Conservation (phyloP, 2,329 filamentous ascomycete species). For the Purpureocillium takamizusanense region DNA sequence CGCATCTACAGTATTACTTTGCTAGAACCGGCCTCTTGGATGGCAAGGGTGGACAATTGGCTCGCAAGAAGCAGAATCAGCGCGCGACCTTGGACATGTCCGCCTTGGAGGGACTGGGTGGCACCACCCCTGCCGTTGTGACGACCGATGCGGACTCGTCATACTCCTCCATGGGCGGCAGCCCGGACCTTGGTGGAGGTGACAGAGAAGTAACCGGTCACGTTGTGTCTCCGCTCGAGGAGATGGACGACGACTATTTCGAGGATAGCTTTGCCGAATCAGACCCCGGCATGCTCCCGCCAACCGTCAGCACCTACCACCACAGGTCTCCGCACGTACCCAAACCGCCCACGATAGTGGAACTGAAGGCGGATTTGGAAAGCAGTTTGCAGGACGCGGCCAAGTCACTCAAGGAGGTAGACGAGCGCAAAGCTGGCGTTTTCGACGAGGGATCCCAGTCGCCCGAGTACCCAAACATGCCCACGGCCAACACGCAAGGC, state of each 20-base stretch:
- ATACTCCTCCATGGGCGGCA: constrained; percentile 50
- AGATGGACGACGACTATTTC: constrained; percentile 35
- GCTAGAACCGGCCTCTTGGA: constrained; percentile 88
- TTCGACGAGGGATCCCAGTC: constrained; percentile 17
- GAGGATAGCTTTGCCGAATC: constrained; percentile 52
- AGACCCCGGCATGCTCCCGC: constrained; percentile 80
- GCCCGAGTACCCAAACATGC: constrained; percentile 26
- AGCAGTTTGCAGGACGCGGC: constrained; percentile 61
- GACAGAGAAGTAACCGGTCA: constrained; percentile 26
- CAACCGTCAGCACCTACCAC: constrained; percentile 93
- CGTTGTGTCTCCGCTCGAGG: constrained; percentile 39
- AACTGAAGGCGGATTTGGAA: constrained; percentile 61
- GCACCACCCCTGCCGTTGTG: constrained; percentile 25
- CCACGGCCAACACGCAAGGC: constrained; percentile 44
- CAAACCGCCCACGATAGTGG: constrained; percentile 72
- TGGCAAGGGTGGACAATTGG: constrained; percentile 81
- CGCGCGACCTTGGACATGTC: constrained; percentile 50
- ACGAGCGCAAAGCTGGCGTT: constrained; percentile 23
- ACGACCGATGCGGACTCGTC: constrained; percentile 48
- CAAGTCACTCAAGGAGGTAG: constrained; percentile 56
- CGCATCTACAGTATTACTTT: constrained; percentile 97
- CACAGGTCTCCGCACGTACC: constrained; percentile 73
- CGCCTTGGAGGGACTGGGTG: constrained; percentile 30
- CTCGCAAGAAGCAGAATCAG: constrained; percentile 59
- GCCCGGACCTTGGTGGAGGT: constrained; percentile 42